Percentiles rank a stretch among this genome's conserved stretches.
phyloP scores from a whole-genome alignment of 2,329 filamentous ascomycete species.

The Paracorniculantispora psalliotae region DNA sequence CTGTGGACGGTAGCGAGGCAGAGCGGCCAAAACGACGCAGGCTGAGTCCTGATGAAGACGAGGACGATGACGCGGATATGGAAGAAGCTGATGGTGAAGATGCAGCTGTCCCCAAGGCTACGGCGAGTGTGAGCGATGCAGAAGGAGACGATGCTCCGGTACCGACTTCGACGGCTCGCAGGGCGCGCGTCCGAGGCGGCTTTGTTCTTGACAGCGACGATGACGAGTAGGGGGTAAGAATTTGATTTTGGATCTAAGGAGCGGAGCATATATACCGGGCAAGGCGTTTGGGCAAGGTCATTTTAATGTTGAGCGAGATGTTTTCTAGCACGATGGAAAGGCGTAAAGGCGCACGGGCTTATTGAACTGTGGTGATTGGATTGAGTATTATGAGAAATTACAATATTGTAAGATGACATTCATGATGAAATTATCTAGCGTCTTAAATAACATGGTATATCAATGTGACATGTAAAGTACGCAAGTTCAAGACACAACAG shows the following conservation, averaged over 20 bases:
- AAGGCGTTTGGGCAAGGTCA: not conserved
- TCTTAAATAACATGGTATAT: not conserved
- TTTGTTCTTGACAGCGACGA: conserved; percentile 59
- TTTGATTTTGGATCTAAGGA: not conserved
- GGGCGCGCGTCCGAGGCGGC: conserved; percentile 44
- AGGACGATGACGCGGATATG: conserved; percentile 26
- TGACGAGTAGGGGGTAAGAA: conserved; percentile 35
- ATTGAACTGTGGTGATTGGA: not conserved
- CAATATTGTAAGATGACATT: too few relatives aligned
- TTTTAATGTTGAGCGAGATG: not conserved
- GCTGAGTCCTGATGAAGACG: conserved; percentile 26
- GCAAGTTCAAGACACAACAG: too few relatives aligned
- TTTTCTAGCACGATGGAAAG: not conserved
- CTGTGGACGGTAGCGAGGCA: conserved; percentile 28
- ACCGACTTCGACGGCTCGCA: conserved; percentile 30
- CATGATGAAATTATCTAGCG: not conserved
- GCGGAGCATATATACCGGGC: not conserved
- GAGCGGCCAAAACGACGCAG: conserved; percentile 34
- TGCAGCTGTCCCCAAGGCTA: conserved; percentile 18
- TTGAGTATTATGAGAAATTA: not conserved
- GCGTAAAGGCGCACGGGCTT: not conserved
- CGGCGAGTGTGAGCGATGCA: conserved; percentile 17
- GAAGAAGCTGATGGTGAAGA: conserved; percentile 19
- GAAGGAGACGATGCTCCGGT: conserved; percentile 40
- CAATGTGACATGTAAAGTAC: not conserved